These are phyloP conservation scores for Hippophae gyantsensis DNA, from an alignment of 306 rosid genomes.

Conservation along the genomic window DNA sequence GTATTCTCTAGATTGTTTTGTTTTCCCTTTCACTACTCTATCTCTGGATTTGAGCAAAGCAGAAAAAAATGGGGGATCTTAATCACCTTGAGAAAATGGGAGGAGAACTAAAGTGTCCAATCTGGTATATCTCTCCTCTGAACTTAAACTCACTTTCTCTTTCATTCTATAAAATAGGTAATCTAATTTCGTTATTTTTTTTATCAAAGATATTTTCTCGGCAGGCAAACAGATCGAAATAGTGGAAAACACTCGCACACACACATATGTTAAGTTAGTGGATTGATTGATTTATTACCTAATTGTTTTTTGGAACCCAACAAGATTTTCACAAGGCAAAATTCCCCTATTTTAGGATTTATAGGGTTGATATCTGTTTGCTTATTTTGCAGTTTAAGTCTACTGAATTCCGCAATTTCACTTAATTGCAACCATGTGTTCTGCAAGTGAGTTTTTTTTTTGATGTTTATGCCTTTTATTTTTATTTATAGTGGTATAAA, in stretches of 20 bases:
- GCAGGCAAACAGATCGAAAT: background rate
- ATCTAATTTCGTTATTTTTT: background rate
- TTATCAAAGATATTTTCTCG: background rate
- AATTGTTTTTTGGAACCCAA: background rate
- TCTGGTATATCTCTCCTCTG: constrained; percentile 46
- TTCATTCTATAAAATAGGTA: no score
- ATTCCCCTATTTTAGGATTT: background rate
- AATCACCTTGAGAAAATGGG: constrained; percentile 72
- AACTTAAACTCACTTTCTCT: background rate
- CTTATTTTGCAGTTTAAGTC: constrained; percentile 45
- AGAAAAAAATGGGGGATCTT: constrained; percentile 32
- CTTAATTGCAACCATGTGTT: constrained; percentile 83
- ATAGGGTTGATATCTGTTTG: background rate
- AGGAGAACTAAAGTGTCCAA: constrained; percentile 81
- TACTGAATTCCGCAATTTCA: constrained; percentile 48
- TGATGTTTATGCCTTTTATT: background rate
- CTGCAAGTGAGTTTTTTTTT: constrained; percentile 52
- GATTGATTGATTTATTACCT: background rate
- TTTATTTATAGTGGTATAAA: background rate
- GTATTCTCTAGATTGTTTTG: background rate
- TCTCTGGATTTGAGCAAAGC: background rate
- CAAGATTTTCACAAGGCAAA: no score
- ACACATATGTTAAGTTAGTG: background rate
- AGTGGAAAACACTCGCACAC: background rate
- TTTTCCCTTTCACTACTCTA: background rate